phyloP scores from a whole-genome alignment of 495 filamentous ascomycete species.

The Emericellopsis terricola region DNA sequence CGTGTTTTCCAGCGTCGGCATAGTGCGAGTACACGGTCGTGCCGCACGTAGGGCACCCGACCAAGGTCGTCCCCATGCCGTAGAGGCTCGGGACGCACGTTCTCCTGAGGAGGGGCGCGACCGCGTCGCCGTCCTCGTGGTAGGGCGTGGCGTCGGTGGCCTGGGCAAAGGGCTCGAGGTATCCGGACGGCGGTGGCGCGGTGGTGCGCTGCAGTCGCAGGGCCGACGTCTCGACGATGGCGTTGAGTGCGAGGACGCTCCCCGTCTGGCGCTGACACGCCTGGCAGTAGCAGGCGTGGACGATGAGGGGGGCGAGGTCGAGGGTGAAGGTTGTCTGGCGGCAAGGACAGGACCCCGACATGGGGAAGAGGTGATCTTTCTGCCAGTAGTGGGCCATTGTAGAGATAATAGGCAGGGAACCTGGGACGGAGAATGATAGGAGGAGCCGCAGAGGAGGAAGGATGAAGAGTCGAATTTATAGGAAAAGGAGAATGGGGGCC shows the following conservation, averaged over 20 bases:
- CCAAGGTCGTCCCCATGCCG: slow-evolving; percentile 1
- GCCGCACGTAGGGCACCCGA: slow-evolving; percentile 3
- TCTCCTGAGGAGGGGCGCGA: background rate
- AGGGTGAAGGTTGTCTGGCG: slow-evolving; percentile 3
- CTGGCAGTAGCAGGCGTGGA: slow-evolving; percentile 17
- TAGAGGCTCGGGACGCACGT: slow-evolving; percentile 1
- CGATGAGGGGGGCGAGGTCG: slow-evolving; percentile 2
- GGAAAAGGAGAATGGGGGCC: no score
- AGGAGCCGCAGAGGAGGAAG: background rate
- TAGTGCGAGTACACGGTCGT: slow-evolving; percentile 2
- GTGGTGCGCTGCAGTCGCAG: background rate
- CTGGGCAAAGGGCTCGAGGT: background rate
- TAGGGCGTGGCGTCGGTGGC: background rate
- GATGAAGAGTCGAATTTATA: no score
- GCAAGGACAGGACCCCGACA: slow-evolving; percentile 5
- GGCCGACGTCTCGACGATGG: slow-evolving; percentile 2
- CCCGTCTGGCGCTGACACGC: slow-evolving; percentile 18
- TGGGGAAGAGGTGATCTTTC: slow-evolving; percentile 3
- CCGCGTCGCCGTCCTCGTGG: background rate
- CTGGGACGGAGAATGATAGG: background rate
- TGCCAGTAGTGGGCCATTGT: slow-evolving; percentile 2
- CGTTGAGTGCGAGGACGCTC: slow-evolving; percentile 15
- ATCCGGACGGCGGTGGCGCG: background rate
- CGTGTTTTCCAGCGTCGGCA: slow-evolving; percentile 1
- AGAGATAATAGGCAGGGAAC: background rate